Percentiles rank a stretch among this genome's conserved stretches.
These are phyloP conservation scores for Tylopilus sp. DNA, from an alignment of 768 basidiomycete genomes.

Conservation along the genomic window DNA sequence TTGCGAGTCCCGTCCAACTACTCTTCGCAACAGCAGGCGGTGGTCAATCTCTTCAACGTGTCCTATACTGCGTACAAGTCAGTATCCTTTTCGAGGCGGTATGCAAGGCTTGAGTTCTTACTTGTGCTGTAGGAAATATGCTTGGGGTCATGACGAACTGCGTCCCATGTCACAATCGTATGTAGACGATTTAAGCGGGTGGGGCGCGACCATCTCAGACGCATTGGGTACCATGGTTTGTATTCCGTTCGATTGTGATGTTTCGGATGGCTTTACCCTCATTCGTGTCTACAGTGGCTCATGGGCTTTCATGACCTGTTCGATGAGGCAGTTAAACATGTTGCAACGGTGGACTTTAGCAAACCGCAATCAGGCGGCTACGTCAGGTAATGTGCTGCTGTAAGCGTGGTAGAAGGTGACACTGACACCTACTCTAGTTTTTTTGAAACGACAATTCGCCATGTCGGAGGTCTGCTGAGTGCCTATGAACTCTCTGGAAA, in stretches of 20 bases:
- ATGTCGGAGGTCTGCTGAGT: constrained; percentile 61
- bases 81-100: neutral
- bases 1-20: constrained; percentile 43
- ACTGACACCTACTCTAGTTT: constrained; percentile 27
- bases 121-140: constrained; percentile 40
- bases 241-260: neutral
- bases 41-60: constrained; percentile 46
- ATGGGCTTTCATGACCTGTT: constrained; percentile 63
- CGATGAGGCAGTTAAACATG: constrained; percentile 50
- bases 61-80: constrained; percentile 60
- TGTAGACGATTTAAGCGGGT: constrained; percentile 35
- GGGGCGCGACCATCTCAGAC: constrained; percentile 66
- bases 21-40: constrained; percentile 35
- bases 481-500: constrained; percentile 65
- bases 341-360: constrained; percentile 51
- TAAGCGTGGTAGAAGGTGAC: neutral
- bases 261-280: neutral
- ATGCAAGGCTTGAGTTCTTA: constrained; percentile 9
- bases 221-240: constrained; percentile 59
- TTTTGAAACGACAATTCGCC: constrained; percentile 78
- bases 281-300: constrained; percentile 38
- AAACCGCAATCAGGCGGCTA: constrained; percentile 40
- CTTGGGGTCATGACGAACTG: constrained; percentile 61
- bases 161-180: constrained; percentile 43
- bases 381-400: constrained; percentile 37